Evolutionary conservation across 2,329 filamentous ascomycete species (phyloP).

Genomic region (Colletotrichum tofieldiae): DNA sequence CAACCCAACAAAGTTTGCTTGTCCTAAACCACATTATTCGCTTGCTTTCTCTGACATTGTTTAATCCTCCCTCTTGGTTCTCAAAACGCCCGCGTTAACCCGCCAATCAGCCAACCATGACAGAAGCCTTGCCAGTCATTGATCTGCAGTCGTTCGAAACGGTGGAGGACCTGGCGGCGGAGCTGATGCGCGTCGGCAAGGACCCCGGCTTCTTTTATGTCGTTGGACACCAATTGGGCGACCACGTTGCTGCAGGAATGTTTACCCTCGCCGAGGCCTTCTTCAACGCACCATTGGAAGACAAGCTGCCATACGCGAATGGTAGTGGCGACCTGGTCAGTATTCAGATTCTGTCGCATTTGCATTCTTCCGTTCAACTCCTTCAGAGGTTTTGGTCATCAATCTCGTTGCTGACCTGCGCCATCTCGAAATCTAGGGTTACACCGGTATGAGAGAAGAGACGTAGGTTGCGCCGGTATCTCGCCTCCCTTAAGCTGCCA

Average conservation of each 20-base stretch:
- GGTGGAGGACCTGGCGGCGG: slow-evolving; percentile 29
- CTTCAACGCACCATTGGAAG: slow-evolving; percentile 26
- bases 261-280: slow-evolving; percentile 38
- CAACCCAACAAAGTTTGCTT: neutral
- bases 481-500: neutral
- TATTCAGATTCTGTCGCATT: neutral
- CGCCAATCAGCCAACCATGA: slow-evolving; percentile 16
- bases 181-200: slow-evolving; percentile 43
- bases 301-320: slow-evolving; percentile 28
- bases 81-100: neutral
- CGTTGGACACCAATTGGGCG: slow-evolving; percentile 38
- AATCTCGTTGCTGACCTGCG: neutral
- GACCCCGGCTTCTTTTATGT: slow-evolving; percentile 44
- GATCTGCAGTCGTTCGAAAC: slow-evolving; percentile 30
- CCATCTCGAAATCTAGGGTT: slow-evolving; percentile 19
- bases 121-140: slow-evolving; percentile 35
- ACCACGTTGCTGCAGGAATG: slow-evolving; percentile 37
- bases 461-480: slow-evolving; percentile 23
- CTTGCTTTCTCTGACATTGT: neutral
- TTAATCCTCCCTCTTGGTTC: neutral
- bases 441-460: slow-evolving; percentile 44
- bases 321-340: slow-evolving; percentile 43
- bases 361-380: neutral
- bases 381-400: neutral
- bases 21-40: neutral